Evolutionary conservation across 78 protist species (phyloP), one percentile per base, ranked within the genome.

Genomic region (Dictyostelium capitatum): DNA sequence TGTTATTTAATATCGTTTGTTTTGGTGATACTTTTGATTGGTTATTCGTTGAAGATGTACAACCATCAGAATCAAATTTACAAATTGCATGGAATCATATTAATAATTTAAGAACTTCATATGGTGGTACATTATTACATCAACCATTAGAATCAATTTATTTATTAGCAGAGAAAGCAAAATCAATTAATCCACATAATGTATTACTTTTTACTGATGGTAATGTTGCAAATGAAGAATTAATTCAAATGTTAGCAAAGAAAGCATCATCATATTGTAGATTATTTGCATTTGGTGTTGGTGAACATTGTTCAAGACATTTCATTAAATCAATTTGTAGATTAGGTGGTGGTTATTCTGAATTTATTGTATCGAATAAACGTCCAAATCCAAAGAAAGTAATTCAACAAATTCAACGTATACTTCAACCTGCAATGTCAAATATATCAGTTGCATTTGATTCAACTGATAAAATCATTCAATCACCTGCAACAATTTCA

Each of bases 51-150:
- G 81, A 83, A 14, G 53, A 75, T 53, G 89, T 82, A 8, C 37
- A 48, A 50, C 83, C 83, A 8, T 79, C 74, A 0, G 92, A 79
- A 17, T 53, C 30, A 1, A 73, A 82, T 69, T 74, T 80, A 17
- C 90, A 82, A 46, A 12, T 73, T 3, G 96, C 96, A 7, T 75
- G 87, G 92, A 70, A 72, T 6, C 90, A 83, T 30, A 81, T 79
- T 82, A 89, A 93, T 20, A 37, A n/a, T 54, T 54, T 93, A 2
- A 57, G 19, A 12, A 83, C 96, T 25, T 28, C 64, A 43, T 51
- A 72, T 79, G 96, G 96, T 73, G 96, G 96, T 25, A 93, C 96
- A n/a, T 30, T n/a, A 3, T 77, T 93, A 20, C 81, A 62, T 19
- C 67, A 20, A 46, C 96, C 96, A 59, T 51, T 93, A 4, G 70